A percentile compares a stretch with the other conserved stretches of the same genome.
These are phyloP conservation scores for Trifolium fragiferum DNA, from an alignment of 306 rosid genomes.

Conservation along the genomic window DNA sequence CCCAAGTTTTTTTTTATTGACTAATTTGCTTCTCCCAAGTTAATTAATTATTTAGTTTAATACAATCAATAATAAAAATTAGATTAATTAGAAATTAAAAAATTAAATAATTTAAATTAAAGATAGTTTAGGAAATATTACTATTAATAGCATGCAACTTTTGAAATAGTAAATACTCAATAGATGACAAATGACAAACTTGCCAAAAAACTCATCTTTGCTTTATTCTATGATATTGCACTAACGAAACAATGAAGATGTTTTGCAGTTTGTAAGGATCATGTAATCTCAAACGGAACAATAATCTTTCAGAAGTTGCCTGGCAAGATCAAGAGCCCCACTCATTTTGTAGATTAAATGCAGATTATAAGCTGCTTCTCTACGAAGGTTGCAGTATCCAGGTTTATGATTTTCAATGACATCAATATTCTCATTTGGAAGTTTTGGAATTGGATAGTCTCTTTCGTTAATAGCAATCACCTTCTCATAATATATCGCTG, in stretches of 20 bases:
- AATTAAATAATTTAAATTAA: no score
- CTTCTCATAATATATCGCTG: constrained; percentile 68
- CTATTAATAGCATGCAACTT: no score
- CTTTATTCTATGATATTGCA: no score
- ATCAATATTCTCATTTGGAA: constrained; percentile 61
- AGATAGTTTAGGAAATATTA: no score
- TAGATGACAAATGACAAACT: no score
- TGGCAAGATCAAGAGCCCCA: constrained; percentile 89
- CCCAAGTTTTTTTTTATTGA: no score
- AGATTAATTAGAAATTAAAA: no score
- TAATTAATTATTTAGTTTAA: no score
- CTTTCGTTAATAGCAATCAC: constrained; percentile 66
- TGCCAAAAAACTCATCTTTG: no score
- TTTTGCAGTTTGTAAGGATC: background rate
- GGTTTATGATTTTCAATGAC: constrained; percentile 46
- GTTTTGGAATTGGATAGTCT: constrained; percentile 74
- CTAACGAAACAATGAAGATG: background rate
- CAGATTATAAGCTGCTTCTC: constrained; percentile 89
- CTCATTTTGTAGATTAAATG: constrained; percentile 85
- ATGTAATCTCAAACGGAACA: constrained; percentile 55
- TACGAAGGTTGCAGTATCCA: constrained; percentile 77
- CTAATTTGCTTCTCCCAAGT: no score
- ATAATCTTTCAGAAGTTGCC: constrained; percentile 78
- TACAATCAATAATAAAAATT: no score
- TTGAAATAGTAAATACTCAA: no score